Evolutionary conservation across 164 flowering plant species (phyloP), one percentile per base, ranked within the genome.

Genomic region (Vitis amurensis): DNA sequence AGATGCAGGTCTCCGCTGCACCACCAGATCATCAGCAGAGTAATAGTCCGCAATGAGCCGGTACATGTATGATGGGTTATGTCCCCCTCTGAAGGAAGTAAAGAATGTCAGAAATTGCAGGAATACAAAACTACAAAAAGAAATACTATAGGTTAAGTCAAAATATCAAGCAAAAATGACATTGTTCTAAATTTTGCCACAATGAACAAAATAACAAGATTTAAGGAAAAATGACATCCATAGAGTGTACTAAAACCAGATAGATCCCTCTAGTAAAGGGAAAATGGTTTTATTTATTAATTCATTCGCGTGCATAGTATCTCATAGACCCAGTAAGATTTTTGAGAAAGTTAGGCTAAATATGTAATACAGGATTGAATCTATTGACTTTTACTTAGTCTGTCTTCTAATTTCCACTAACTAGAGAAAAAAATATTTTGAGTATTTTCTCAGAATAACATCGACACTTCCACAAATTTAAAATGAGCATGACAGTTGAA

Each of bases 1-100:
- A 59, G 83, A 75, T 70, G 80, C 75, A 69, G 84, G 64, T 75
- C 78, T 84, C 71, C 76, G 77, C 63, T 87, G 84, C 72, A 93
- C 76, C 66, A 85, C 91, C 72, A 89, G 71, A 82, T 96, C 98
- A 81, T 85, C 93, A 71, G 97, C 94, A 64, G 97, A 96, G 81
- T 96, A 96, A 81, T 92, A 96, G 71, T 93, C 99, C 9, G 95
- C 92, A 61, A 96, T 93, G 48, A 96, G 93, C 72, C 95, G 89
- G 72, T 93, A 92, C 91, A 96, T 91, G 78, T 90, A 96, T 47
- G 98, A 96, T 71, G 99, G 91, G 68, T 88, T 93, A 74, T 96
- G 99, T 69, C 98, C 99, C 74, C 99, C 98, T 12, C 98, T 95
- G 30, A 74, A 68, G 15, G 16, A 71, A 85, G 19, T 9, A 66